Evolutionary conservation across 441 rosid species (phyloP).

Genomic region (Pelargonium australe): DNA sequence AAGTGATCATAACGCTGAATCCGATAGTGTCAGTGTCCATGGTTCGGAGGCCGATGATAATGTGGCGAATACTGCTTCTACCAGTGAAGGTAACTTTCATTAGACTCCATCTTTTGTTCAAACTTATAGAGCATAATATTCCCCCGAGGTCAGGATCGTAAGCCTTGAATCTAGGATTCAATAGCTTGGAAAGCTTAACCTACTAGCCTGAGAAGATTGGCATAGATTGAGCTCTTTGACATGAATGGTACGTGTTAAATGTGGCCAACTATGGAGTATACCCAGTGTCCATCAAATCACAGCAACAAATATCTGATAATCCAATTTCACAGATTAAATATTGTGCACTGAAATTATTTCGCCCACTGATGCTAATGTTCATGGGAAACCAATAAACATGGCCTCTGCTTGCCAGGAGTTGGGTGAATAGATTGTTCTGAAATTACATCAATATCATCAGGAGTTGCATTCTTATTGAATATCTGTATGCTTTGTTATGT

Average conservation of each 20-base stretch:
- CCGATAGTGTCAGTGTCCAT: constrained; percentile 32
- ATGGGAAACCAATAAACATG: background rate
- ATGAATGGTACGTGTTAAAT: background rate
- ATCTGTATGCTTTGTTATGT: background rate
- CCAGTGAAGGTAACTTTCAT: constrained; percentile 61
- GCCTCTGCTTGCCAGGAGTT: no score
- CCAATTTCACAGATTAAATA: background rate
- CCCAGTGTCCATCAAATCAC: background rate
- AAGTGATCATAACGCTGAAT: constrained; percentile 39
- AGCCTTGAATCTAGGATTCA: background rate
- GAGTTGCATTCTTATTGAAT: background rate
- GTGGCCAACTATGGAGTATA: background rate
- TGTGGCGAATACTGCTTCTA: constrained; percentile 33
- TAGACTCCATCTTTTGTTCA: constrained; percentile 13
- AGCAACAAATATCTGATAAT: background rate
- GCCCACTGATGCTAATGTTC: background rate
- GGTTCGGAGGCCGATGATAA: constrained; percentile 48
- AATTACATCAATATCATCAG: background rate
- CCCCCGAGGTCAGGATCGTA: background rate
- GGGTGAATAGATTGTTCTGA: background rate
- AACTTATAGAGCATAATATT: background rate
- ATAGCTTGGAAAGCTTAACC: background rate
- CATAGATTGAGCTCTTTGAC: background rate
- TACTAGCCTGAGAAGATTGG: background rate
- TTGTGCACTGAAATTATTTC: background rate